Percentiles rank a stretch among this genome's conserved stretches.
These are phyloP conservation scores for Puccinia hordei DNA, from an alignment of 1,284 basidiomycete species.

Conservation along the genomic window DNA sequence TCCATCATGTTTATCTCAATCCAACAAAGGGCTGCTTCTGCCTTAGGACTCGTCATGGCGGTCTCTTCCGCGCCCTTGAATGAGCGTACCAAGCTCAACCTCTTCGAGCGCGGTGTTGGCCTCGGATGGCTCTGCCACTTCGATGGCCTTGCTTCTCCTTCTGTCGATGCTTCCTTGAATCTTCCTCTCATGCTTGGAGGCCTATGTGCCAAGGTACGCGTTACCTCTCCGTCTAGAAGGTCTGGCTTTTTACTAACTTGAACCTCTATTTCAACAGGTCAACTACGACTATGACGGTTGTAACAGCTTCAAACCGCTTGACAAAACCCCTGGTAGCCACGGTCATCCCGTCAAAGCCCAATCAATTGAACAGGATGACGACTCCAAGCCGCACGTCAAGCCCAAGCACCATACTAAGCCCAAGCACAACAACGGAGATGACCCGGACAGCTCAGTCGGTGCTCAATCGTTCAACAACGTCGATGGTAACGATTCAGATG, in stretches of 20 bases:
- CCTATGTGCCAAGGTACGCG: slow-evolving; percentile 33
- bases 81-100: not conserved
- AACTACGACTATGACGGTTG: slow-evolving; percentile 46
- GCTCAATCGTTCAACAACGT: slow-evolving; percentile 16
- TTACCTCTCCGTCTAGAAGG: too few species aligned
- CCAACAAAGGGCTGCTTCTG: not conserved
- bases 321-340: not conserved
- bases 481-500: not conserved
- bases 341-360: not conserved
- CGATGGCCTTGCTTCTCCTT: slow-evolving; percentile 13
- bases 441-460: not conserved
- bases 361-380: not conserved
- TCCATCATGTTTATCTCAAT: slow-evolving; percentile 17
- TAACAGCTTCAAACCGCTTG: slow-evolving; percentile 13
- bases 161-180: slow-evolving; percentile 20
- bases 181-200: slow-evolving; percentile 39
- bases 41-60: not conserved
- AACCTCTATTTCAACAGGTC: not conserved
- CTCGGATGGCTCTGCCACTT: slow-evolving; percentile 40
- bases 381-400: not conserved
- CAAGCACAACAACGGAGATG: not conserved
- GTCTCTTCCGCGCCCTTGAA: slow-evolving; percentile 35
- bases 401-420: not conserved
- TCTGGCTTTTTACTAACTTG: not conserved
- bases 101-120: slow-evolving; percentile 2